A percentile compares a stretch with the other conserved stretches of the same genome.
phyloP scores from a whole-genome alignment of 176 grass and related monocot species.

The Oryza glumipatula region DNA sequence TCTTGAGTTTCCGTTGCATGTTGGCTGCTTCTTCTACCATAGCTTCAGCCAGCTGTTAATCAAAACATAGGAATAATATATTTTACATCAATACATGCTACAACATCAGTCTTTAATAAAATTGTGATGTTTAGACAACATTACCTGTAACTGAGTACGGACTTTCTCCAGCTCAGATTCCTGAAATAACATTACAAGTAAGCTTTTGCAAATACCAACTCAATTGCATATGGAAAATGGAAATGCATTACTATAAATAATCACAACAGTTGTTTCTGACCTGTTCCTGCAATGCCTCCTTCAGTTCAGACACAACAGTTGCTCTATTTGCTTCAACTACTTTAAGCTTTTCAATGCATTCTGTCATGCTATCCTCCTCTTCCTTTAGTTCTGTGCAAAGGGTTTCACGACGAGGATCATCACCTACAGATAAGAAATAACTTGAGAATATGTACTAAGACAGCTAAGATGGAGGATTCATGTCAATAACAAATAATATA shows the following conservation, averaged over 20 bases:
- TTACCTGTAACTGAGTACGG: slow-evolving; percentile 79
- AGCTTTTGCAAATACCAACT: slow-evolving; percentile 39
- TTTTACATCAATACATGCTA: slow-evolving; percentile 32
- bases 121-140: slow-evolving; percentile 14
- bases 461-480: slow-evolving; percentile 7
- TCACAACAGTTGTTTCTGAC: slow-evolving; percentile 43
- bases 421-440: slow-evolving; percentile 54
- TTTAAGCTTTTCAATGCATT: slow-evolving; percentile 87
- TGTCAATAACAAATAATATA: slow-evolving; percentile 45
- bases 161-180: slow-evolving; percentile 92
- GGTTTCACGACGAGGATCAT: slow-evolving; percentile 63
- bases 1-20: slow-evolving; percentile 79
- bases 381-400: slow-evolving; percentile 76
- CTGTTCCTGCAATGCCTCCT: slow-evolving; percentile 89
- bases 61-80: slow-evolving; percentile 30
- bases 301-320: slow-evolving; percentile 76
- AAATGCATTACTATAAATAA: slow-evolving; percentile 12
- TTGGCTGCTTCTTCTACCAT: slow-evolving; percentile 73
- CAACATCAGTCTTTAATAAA: neutral
- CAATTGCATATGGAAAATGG: slow-evolving; percentile 2
- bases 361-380: slow-evolving; percentile 64
- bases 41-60: slow-evolving; percentile 66
- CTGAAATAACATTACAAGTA: slow-evolving; percentile 57
- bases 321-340: slow-evolving; percentile 71
- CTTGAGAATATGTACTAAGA: slow-evolving; percentile 45